Base-by-base conservation (phyloP, 306 rosid genomes). In the Urtica urens region DNA sequence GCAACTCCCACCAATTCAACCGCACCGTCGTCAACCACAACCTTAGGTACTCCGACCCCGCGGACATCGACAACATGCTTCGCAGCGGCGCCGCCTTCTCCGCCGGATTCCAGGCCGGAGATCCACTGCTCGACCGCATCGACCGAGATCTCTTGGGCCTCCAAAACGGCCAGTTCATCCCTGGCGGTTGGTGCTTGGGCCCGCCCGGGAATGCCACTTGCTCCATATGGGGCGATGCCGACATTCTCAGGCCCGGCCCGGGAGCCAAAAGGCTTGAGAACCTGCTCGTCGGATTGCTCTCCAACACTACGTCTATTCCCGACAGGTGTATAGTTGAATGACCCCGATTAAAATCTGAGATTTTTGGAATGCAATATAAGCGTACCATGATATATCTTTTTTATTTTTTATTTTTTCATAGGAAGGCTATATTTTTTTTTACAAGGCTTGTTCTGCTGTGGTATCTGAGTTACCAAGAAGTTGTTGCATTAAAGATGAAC, bases 111-210 rank as follows among this genome's bases (percentile, higher is more conserved):
- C 33, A 12, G 53, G 25, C 43, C 55, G 62, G 73, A 52, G 87
- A 85, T 67, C 77, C 83, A 3, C 40, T 82, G 6, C 87, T 90
- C n/a, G 84, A 81, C 67, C 78, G 70, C n/a, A 85, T 90, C 0
- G 99, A 90, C 76, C 33, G 17, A 23, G 77, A 85, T 38, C 40
- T 85, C 34, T 56, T 90, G 74, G 60, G 70, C 17, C 83, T 92
- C 14, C 40, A 56, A 21, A 63, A 45, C 10, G 51, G 73, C 18
- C 64, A 71, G 1, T 75, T 72, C 42, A 76, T 79, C 61, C 94
- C 99, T 0, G 96, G 99, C 53, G 99, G 99, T 10, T 90, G 99
- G 99, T 90, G 99, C 72, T 56, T 85, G 59, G 96, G 94, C 18
- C 87, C 72, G 74, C 55, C 80, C 43, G 79, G 75, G 50, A 90